Evolutionary conservation across 805 yeast genomes (phyloP).

Genomic region (Pichia cephalocereana): DNA sequence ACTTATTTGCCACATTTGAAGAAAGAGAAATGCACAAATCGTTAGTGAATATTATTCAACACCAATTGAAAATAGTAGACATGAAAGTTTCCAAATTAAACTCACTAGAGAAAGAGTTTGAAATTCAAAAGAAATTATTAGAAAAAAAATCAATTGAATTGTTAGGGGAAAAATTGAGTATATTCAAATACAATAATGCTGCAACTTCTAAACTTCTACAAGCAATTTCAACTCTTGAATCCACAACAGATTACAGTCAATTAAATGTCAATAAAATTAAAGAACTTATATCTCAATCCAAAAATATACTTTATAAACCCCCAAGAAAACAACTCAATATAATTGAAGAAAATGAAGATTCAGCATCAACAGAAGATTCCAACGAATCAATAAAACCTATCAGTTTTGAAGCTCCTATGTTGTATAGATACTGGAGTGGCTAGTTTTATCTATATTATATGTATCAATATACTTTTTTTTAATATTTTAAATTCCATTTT

Average conservation of each 20-base stretch:
- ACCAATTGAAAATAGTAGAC: slow-evolving; percentile 55
- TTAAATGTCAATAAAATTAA: slow-evolving; percentile 13
- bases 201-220: slow-evolving; percentile 40
- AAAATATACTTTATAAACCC: slow-evolving; percentile 21
- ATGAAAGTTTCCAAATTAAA: slow-evolving; percentile 51
- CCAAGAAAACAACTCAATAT: slow-evolving; percentile 26
- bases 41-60: slow-evolving; percentile 48
- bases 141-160: slow-evolving; percentile 58
- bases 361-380: slow-evolving; percentile 14
- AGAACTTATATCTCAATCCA: slow-evolving; percentile 21
- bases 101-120: slow-evolving; percentile 56
- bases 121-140: slow-evolving; percentile 50
- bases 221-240: slow-evolving; percentile 23
- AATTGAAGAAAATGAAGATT: slow-evolving; percentile 22
- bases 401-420: slow-evolving; percentile 51
- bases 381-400: slow-evolving; percentile 38
- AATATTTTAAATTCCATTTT: too few species aligned
- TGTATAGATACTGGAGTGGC: slow-evolving; percentile 61
- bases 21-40: slow-evolving; percentile 67
- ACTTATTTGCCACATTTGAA: slow-evolving; percentile 69
- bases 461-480: too few species aligned
- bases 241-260: slow-evolving; percentile 1
- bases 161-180: slow-evolving; percentile 55
- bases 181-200: slow-evolving; percentile 47
- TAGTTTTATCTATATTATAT: slow-evolving; percentile 13